Conservation (phyloP, 257 asterid species). For the Echium plantagineum region DNA sequence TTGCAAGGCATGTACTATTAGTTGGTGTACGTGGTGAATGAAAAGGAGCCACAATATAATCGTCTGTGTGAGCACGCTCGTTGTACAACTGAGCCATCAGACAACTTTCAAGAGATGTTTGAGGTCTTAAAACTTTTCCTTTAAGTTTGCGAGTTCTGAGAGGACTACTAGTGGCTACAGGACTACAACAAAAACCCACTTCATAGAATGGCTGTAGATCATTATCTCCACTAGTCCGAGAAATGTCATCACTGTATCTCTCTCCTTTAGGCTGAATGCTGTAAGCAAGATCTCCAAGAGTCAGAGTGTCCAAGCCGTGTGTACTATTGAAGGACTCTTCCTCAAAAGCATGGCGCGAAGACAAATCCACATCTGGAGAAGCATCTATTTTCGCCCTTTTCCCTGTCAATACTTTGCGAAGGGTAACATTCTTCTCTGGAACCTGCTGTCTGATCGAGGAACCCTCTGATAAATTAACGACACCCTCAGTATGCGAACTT, state of each 20-base stretch:
- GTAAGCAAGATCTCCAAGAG: constrained; percentile 9
- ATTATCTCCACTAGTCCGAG: constrained; percentile 21
- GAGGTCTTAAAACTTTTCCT: constrained; percentile 33
- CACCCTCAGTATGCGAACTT: constrained; percentile 20
- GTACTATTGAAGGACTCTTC: constrained; percentile 35
- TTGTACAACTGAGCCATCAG: constrained; percentile 70
- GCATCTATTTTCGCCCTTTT: constrained; percentile 18
- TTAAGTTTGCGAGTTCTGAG: constrained; percentile 39
- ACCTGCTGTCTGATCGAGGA: constrained; percentile 13
- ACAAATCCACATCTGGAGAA: constrained; percentile 15
- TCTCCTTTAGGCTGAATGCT: constrained; percentile 7
- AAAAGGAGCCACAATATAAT: constrained; percentile 19
- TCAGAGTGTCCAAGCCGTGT: constrained; percentile 13
- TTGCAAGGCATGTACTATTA: constrained; percentile 38
- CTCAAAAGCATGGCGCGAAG: constrained; percentile 14
- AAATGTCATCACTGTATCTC: constrained; percentile 14
- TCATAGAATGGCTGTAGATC: constrained; percentile 24
- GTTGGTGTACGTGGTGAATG: constrained; percentile 24
- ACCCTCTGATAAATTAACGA: constrained; percentile 14
- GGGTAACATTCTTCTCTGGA: constrained; percentile 15
- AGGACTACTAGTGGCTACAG: constrained; percentile 31
- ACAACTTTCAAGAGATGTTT: constrained; percentile 69
- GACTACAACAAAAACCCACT: constrained; percentile 28
- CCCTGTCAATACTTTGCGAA: constrained; percentile 11
- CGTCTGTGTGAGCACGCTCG: constrained; percentile 38